phyloP scores from a whole-genome alignment of 305 asterid species.

The Fraxinus sp. region DNA sequence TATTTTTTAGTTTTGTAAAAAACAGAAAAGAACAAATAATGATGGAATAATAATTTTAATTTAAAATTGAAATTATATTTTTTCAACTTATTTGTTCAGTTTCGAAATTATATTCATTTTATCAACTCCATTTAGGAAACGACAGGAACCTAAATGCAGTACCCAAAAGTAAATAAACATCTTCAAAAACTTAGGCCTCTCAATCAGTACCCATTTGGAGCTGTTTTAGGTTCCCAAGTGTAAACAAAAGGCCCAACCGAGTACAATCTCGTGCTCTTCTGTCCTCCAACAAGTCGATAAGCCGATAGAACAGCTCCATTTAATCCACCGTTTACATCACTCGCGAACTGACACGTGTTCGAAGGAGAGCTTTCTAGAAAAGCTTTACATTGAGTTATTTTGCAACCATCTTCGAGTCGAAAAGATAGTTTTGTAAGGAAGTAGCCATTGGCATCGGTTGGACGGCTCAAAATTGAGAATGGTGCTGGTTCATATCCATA shows the following conservation, averaged over 20 bases:
- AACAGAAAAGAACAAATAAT: not conserved
- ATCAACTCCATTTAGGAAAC: too few species aligned
- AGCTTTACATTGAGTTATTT: conserved; percentile 46
- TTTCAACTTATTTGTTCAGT: not conserved
- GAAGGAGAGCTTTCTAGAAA: conserved; percentile 49
- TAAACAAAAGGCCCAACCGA: conserved; percentile 42
- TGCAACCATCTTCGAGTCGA: conserved; percentile 32
- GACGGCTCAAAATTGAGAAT: conserved; percentile 45
- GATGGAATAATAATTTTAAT: not conserved
- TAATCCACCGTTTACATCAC: conserved; percentile 32
- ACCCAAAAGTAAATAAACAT: too few species aligned
- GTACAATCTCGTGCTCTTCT: conserved; percentile 33
- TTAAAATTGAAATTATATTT: not conserved
- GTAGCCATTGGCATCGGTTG: conserved; percentile 54
- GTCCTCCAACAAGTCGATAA: conserved; percentile 35
- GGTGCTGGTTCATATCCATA: conserved; percentile 59
- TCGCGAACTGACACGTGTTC: conserved; percentile 29
- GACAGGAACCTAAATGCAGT: too few species aligned
- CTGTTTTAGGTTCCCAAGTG: conserved; percentile 6
- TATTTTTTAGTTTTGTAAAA: not conserved
- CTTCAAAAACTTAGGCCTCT: not conserved
- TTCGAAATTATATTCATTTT: not conserved
- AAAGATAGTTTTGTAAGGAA: conserved; percentile 45
- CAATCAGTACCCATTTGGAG: conserved; percentile 17
- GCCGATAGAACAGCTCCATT: conserved; percentile 41